phyloP scores from a whole-genome alignment of 768 basidiomycete species.

The Pisolithus tinctorius region DNA sequence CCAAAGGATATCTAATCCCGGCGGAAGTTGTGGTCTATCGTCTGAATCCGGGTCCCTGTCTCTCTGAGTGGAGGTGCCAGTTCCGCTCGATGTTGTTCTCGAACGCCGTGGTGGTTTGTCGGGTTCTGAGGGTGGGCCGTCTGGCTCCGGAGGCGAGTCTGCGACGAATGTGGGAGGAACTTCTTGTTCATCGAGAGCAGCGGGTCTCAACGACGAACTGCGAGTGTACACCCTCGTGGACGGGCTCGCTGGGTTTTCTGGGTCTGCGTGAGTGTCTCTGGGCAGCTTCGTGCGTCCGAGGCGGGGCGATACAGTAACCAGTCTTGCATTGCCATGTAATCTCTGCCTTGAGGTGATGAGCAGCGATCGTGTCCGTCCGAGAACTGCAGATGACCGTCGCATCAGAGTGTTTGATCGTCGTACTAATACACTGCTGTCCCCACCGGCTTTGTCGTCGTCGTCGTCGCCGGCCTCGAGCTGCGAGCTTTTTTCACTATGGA shows the following conservation, averaged over 20 bases:
- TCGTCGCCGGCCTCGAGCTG: not conserved
- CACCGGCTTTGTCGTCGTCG: not conserved
- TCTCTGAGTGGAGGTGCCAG: constrained; percentile 3
- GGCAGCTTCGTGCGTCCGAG: constrained; percentile 19
- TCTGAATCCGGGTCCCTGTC: constrained; percentile 13
- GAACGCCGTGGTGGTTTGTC: constrained; percentile 22
- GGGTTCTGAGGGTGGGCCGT: constrained; percentile 8
- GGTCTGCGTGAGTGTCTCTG: constrained; percentile 12
- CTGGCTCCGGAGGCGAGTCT: constrained; percentile 21
- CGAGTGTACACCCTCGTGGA: constrained; percentile 17
- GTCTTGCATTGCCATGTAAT: not conserved
- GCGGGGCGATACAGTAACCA: not conserved
- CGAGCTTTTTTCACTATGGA: not conserved
- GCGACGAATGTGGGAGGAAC: constrained; percentile 6
- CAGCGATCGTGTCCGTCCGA: constrained; percentile 88
- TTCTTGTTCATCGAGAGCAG: constrained; percentile 8
- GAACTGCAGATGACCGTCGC: constrained; percentile 53
- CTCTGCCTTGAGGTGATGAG: constrained; percentile 22
- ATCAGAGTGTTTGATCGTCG: constrained; percentile 62
- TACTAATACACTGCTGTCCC: constrained; percentile 50
- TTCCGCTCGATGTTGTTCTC: constrained; percentile 1
- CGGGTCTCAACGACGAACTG: constrained; percentile 18
- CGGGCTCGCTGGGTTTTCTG: constrained; percentile 2
- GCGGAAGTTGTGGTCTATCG: constrained; percentile 42
- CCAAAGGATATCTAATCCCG: constrained; percentile 62